These are phyloP conservation scores for Vaccinium vitisidaea DNA, from an alignment of 148 eudicot species.

Conservation along the genomic window DNA sequence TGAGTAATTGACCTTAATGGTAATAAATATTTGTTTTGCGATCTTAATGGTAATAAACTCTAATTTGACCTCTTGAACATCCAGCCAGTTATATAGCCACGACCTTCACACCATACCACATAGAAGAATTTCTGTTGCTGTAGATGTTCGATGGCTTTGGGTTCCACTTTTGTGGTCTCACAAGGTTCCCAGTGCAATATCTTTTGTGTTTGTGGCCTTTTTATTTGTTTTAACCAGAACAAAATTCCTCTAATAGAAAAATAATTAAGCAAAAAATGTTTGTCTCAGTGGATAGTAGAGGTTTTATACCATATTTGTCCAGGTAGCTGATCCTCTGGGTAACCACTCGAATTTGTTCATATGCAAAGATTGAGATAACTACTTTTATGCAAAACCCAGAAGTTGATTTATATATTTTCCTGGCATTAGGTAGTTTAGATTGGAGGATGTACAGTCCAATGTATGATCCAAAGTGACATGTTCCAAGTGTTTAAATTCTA, in stretches of 20 bases:
- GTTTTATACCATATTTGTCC: background rate
- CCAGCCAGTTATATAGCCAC: background rate
- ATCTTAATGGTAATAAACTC: too few species aligned
- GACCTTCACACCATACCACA: background rate
- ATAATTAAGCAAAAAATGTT: background rate
- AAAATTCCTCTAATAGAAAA: background rate
- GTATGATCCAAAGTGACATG: too few species aligned
- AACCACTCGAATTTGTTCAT: background rate
- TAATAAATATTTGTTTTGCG: too few species aligned
- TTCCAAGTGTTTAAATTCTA: too few species aligned
- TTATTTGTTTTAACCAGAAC: background rate
- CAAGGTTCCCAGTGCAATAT: background rate
- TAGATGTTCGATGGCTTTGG: background rate
- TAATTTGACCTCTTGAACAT: background rate
- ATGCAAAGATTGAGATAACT: background rate
- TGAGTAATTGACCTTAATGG: too few species aligned
- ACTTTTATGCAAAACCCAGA: background rate
- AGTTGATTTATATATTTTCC: background rate
- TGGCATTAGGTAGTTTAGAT: background rate
- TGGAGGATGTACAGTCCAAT: background rate
- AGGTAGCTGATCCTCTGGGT: background rate
- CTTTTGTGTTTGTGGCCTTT: too few species aligned
- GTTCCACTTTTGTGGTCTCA: background rate
- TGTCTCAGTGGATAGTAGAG: background rate
- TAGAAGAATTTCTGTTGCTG: background rate